A percentile compares a stretch with the other conserved stretches of the same genome.
Evolutionary conservation across 2,329 filamentous ascomycete species (phyloP).

Genomic region (Calonectria crousiana): DNA sequence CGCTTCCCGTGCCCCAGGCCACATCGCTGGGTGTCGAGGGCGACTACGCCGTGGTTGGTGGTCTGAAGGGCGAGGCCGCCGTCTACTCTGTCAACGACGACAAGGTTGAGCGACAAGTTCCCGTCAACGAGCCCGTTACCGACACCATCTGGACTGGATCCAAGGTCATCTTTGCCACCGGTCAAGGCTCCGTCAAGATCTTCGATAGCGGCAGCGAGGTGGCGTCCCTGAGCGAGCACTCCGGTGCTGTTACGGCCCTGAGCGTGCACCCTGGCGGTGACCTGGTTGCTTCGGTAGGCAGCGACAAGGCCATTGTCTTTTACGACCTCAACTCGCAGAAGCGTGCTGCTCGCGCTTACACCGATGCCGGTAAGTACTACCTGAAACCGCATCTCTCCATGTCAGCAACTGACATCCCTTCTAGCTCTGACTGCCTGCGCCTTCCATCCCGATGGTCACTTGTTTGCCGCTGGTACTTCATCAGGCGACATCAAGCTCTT

Average conservation of each 20-base stretch:
- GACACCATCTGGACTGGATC: constrained; percentile 73
- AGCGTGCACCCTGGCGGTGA: constrained; percentile 86
- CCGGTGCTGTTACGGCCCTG: constrained; percentile 82
- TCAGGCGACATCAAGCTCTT: constrained; percentile 89
- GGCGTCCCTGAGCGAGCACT: constrained; percentile 82
- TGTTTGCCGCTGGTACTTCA: constrained; percentile 86
- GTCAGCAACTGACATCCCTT: constrained; percentile 14
- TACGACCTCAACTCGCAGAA: constrained; percentile 81
- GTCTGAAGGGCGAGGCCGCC: constrained; percentile 78
- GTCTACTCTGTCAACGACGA: constrained; percentile 81
- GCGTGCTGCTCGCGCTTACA: constrained; percentile 82
- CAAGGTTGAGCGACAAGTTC: constrained; percentile 74
- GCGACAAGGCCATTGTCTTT: constrained; percentile 92
- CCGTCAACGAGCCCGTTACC: constrained; percentile 77
- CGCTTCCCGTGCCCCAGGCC: constrained; percentile 61
- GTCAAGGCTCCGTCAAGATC: constrained; percentile 83
- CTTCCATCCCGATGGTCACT: constrained; percentile 97
- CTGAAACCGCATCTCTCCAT: neutral
- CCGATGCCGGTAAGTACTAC: constrained; percentile 76
- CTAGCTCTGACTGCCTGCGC: constrained; percentile 80
- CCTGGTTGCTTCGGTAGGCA: constrained; percentile 87
- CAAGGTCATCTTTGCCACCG: constrained; percentile 79
- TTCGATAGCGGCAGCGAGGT: constrained; percentile 79
- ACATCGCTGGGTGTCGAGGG: constrained; percentile 65
- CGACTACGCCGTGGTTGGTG: constrained; percentile 79